Base-by-base conservation (phyloP, 2,329 filamentous ascomycete species). In the Fusarium neocosmosporiellum region DNA sequence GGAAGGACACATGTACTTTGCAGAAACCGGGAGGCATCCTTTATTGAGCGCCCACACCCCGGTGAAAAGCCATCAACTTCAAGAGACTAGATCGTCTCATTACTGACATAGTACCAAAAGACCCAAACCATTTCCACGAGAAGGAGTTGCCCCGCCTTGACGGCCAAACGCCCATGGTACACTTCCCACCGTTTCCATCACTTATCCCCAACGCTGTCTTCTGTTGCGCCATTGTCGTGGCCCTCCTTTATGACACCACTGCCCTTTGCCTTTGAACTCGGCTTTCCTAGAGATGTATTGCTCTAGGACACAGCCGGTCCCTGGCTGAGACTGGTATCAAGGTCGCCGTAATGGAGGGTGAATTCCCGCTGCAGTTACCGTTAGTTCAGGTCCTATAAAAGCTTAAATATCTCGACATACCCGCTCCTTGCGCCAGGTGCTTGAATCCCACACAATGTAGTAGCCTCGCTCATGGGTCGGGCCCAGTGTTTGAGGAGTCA, bases 391-490 rank as follows among this genome's bases (percentile, higher is more conserved):
- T 41, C 37, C 64, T 18, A 48, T 79, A 67, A 78, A 71, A 62
- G 37, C 39, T 37, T 29, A 33, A 34, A 16, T 18, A 18, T 10
- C 16, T 43, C 46, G 41, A 84, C 88, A 79, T 85, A 92, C 90
- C 71, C 90, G 84, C 73, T 91, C 89, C 79, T 90, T 90, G 55
- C 86, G 86, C 90, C 90, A 92, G 61, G 83, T 85, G n/a, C 82
- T 82, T 10, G 88, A 87, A 74, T 91, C 89, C 87, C 90, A 92
- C 65, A 92, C 86, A 67, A 92, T 87, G 78, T 92, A 92, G 80
- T 88, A 92, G 1, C 90, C 90, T 67, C 90, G 87, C 80, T 92
- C 90, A 58, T 89, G 88, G 60, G 84, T 87, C 14, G 86, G 85
- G 61, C 88, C 88, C 50, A 92, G 79, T 18, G 87, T 84, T 66